These are phyloP conservation scores for Vanilla planifolia DNA, from an alignment of 106 monocot species.

Conservation along the genomic window DNA sequence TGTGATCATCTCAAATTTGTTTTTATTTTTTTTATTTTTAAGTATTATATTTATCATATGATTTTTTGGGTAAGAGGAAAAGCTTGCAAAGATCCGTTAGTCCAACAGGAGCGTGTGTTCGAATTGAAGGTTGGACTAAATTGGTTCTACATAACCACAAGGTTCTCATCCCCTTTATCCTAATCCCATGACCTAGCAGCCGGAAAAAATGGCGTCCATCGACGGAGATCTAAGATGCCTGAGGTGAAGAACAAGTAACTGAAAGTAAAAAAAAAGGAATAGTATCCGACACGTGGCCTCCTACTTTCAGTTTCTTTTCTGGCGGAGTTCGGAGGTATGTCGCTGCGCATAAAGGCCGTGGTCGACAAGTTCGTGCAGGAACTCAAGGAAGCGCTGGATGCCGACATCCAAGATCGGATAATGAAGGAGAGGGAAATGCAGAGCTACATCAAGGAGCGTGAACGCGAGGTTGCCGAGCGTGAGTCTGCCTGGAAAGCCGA, in stretches of 20 bases:
- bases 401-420: conserved; percentile 85
- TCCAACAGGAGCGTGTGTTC: too few relatives aligned
- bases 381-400: conserved; percentile 80
- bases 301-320: neutral
- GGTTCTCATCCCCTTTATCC: too few relatives aligned
- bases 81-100: too few relatives aligned
- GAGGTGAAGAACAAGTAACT: neutral
- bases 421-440: conserved; percentile 99
- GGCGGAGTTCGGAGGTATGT: conserved; percentile 23
- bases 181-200: neutral
- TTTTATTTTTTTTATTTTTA: too few relatives aligned
- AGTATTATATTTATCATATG: too few relatives aligned
- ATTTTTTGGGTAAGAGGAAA: too few relatives aligned
- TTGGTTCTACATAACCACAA: too few relatives aligned
- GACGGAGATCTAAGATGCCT: neutral
- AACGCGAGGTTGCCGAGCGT: conserved; percentile 85
- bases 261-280: too few relatives aligned
- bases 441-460: conserved; percentile 88
- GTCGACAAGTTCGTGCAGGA: conserved; percentile 89
- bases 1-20: too few relatives aligned
- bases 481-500: conserved; percentile 94
- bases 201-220: neutral
- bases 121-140: too few relatives aligned
- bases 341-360: conserved; percentile 86
- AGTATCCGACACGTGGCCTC: neutral